These are phyloP conservation scores for Ordospora colligata DNA, from an alignment of 371 early-diverging fungal species.

Conservation along the genomic window DNA sequence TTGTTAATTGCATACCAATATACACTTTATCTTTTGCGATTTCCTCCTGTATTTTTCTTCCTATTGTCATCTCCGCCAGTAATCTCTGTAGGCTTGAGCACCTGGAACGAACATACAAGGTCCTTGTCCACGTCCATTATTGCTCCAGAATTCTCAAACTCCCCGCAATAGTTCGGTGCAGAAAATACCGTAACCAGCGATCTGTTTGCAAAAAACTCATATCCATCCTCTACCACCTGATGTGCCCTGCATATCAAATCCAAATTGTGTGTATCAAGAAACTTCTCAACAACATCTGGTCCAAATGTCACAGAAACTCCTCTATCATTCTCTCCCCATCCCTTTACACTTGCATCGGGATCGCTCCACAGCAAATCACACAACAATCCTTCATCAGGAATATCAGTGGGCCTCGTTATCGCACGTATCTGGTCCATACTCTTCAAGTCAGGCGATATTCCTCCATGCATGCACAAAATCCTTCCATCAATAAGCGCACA, in stretches of 20 bases:
- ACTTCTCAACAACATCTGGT: constrained; percentile 71
- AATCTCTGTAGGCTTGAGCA: constrained; percentile 59
- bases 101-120: constrained; percentile 78
- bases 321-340: constrained; percentile 92
- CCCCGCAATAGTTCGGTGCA: constrained; percentile 95
- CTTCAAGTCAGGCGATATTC: constrained; percentile 72
- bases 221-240: constrained; percentile 94
- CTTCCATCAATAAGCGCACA: constrained; percentile 86
- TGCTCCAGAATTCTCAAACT: constrained; percentile 79
- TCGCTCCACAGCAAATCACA: constrained; percentile 66
- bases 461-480: constrained; percentile 88
- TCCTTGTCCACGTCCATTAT: constrained; percentile 92
- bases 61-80: neutral
- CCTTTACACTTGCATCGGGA: constrained; percentile 62
- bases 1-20: neutral
- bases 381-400: constrained; percentile 74
- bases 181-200: constrained; percentile 81
- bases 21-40: constrained; percentile 32
- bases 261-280: constrained; percentile 67
- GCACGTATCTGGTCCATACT: constrained; percentile 86
- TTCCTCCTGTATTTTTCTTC: constrained; percentile 6
- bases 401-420: constrained; percentile 80
- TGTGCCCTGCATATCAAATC: constrained; percentile 88
- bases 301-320: constrained; percentile 81
- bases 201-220: constrained; percentile 87